Evolutionary conservation across 2,329 filamentous ascomycete species (phyloP).

Genomic region (Trichoderma semiorbis): DNA sequence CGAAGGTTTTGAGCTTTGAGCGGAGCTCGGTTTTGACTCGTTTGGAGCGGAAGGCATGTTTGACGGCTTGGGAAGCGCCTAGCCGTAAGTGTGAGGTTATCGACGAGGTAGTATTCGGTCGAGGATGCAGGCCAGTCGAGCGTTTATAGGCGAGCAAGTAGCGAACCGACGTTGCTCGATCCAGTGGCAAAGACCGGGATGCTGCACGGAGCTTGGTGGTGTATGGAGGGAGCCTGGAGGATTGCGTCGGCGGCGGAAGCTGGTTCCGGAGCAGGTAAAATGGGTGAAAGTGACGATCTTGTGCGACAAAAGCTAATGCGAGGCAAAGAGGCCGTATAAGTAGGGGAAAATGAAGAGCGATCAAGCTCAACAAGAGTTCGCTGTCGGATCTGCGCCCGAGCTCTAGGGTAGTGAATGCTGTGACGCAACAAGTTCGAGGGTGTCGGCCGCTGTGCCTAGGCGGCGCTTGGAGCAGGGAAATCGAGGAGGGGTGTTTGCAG

Average conservation of each 20-base stretch:
- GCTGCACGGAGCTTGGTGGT: background rate
- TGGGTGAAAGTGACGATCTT: background rate
- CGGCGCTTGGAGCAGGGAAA: background rate
- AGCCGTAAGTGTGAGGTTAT: background rate
- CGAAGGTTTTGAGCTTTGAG: constrained; percentile 46
- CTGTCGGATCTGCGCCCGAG: background rate
- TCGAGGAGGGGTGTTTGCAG: constrained; percentile 18
- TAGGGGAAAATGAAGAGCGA: background rate
- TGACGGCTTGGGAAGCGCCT: background rate
- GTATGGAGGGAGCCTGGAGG: constrained; percentile 6
- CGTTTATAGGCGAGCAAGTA: background rate
- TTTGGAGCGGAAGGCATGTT: constrained; percentile 34
- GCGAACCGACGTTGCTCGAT: background rate
- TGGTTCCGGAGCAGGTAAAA: constrained; percentile 5
- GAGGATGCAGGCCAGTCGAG: background rate
- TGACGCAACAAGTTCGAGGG: background rate
- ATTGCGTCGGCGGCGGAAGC: constrained; percentile 12
- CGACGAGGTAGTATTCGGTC: background rate
- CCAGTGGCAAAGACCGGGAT: constrained; percentile 12
- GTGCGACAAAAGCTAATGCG: constrained; percentile 1
- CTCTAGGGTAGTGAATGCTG: background rate
- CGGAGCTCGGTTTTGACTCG: constrained; percentile 39
- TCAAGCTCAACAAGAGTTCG: background rate
- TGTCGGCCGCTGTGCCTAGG: background rate
- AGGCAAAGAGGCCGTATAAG: background rate